phyloP scores from a whole-genome alignment of 1,284 basidiomycete species.

The Ceratobasidium theobromae region DNA sequence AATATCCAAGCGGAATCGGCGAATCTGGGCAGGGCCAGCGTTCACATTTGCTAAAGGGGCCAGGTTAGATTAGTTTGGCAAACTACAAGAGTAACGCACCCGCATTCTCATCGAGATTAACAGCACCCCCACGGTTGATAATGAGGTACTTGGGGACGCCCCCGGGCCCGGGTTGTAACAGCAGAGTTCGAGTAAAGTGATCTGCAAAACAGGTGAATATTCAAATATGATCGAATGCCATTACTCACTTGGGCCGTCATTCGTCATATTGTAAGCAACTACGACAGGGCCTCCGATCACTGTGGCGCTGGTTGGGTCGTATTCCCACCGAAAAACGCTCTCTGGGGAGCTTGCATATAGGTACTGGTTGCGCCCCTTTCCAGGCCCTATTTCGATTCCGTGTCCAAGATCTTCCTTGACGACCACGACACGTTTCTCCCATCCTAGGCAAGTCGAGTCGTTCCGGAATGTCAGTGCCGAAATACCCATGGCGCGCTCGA shows the following conservation, averaged over 20 bases:
- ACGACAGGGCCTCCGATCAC: constrained; percentile 34
- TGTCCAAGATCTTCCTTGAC: constrained; percentile 46
- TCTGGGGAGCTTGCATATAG: constrained; percentile 36
- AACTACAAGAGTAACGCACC: constrained; percentile 35
- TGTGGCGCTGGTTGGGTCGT: constrained; percentile 9
- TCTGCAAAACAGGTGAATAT: constrained; percentile 38
- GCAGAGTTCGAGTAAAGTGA: constrained; percentile 45
- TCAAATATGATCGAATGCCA: constrained; percentile 39
- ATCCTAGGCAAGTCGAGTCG: constrained; percentile 40
- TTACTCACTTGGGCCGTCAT: constrained; percentile 43
- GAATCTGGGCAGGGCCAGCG: constrained; percentile 49
- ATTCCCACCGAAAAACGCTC: constrained; percentile 24
- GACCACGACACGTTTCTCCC: constrained; percentile 47
- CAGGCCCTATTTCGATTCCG: constrained; percentile 44
- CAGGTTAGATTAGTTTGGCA: not conserved
- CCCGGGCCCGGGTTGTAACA: constrained; percentile 40
- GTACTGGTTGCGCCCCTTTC: constrained; percentile 38
- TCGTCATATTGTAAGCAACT: constrained; percentile 40
- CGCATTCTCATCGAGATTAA: constrained; percentile 49
- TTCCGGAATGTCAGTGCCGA: constrained; percentile 42
- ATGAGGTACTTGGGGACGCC: constrained; percentile 32
- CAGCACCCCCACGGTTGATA: constrained; percentile 45
- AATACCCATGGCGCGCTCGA: constrained; percentile 47
- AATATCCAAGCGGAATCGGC: constrained; percentile 38
- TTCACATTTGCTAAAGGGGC: constrained; percentile 25